Conservation (phyloP, 371 early-diverging fungal species). For the Furculomyces boomerangus region DNA sequence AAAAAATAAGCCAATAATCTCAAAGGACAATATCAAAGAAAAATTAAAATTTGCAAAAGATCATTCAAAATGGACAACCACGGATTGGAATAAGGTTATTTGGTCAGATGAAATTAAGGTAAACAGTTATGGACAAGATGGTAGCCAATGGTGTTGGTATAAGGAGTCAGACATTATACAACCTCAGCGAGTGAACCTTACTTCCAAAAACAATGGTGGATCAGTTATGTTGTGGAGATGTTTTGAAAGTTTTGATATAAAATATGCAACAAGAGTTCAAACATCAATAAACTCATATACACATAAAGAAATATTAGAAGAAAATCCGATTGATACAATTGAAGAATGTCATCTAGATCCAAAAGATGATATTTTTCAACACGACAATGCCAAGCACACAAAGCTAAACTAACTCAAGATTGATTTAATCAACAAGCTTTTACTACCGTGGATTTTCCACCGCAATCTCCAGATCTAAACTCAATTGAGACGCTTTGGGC, state of each 20-base stretch:
- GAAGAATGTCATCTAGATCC: background rate
- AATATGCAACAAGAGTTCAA: conserved; percentile 4
- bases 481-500: conserved; percentile 16
- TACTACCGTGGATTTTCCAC: conserved; percentile 6
- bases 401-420: conserved; percentile 2
- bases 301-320: conserved; percentile 1
- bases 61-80: conserved; percentile 8
- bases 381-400: conserved; percentile 17
- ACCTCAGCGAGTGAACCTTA: background rate
- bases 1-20: background rate
- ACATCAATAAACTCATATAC: background rate
- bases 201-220: conserved; percentile 10
- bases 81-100: conserved; percentile 12
- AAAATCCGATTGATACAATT: background rate
- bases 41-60: conserved; percentile 5
- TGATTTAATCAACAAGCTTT: conserved; percentile 5
- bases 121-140: conserved; percentile 9
- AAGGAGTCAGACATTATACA: background rate
- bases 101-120: conserved; percentile 18
- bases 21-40: background rate
- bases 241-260: conserved; percentile 5
- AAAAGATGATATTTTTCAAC: conserved; percentile 9
- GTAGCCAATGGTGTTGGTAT: conserved; percentile 2
- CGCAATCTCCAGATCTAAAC: conserved; percentile 13
- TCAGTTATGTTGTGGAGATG: conserved; percentile 11